A percentile compares a stretch with the other conserved stretches of the same genome.
These are phyloP conservation scores for Wallacemonas sp. DNA, from an alignment of 208 protist species.

Conservation along the genomic window DNA sequence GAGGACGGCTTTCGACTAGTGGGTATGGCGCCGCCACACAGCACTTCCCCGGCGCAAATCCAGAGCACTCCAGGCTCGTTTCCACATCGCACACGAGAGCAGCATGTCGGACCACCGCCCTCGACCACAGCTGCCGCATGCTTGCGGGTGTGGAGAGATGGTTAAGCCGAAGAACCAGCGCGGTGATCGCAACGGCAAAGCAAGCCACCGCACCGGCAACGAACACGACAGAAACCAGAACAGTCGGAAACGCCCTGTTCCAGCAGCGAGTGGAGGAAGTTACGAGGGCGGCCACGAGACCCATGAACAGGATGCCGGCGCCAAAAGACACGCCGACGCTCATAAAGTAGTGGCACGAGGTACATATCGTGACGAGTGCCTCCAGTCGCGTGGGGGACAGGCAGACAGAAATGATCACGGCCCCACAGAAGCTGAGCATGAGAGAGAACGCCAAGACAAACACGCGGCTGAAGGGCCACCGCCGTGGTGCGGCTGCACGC, in stretches of 20 bases:
- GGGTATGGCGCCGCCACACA: slow-evolving; percentile 33
- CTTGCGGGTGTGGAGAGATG: background rate
- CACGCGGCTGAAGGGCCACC: slow-evolving; percentile 1
- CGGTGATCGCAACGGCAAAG: slow-evolving; percentile 1
- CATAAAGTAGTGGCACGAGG: background rate
- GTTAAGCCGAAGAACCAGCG: slow-evolving; percentile 7
- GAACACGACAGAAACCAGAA: slow-evolving; percentile 16
- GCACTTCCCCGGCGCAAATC: slow-evolving; percentile 40
- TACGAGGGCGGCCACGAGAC: slow-evolving; percentile 17
- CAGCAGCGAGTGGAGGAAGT: slow-evolving; percentile 2
- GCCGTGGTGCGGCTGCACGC: background rate
- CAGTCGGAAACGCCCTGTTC: background rate
- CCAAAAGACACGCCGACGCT: slow-evolving; percentile 14
- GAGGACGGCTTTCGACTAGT: background rate
- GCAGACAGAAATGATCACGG: background rate
- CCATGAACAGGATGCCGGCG: slow-evolving; percentile 9
- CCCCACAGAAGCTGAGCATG: slow-evolving; percentile 5
- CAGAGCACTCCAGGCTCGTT: slow-evolving; percentile 41
- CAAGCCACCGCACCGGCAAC: slow-evolving; percentile 24
- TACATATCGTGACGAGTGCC: background rate
- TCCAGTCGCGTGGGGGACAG: background rate
- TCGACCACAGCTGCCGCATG: slow-evolving; percentile 27
- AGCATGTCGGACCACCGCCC: slow-evolving; percentile 22
- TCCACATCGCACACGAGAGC: slow-evolving; percentile 40
- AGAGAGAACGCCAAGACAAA: slow-evolving; percentile 20